Percentiles rank a stretch among this genome's conserved stretches.
These are phyloP conservation scores for Alternaria gansuensis DNA, from an alignment of 2,329 filamentous ascomycete genomes.

Conservation along the genomic window DNA sequence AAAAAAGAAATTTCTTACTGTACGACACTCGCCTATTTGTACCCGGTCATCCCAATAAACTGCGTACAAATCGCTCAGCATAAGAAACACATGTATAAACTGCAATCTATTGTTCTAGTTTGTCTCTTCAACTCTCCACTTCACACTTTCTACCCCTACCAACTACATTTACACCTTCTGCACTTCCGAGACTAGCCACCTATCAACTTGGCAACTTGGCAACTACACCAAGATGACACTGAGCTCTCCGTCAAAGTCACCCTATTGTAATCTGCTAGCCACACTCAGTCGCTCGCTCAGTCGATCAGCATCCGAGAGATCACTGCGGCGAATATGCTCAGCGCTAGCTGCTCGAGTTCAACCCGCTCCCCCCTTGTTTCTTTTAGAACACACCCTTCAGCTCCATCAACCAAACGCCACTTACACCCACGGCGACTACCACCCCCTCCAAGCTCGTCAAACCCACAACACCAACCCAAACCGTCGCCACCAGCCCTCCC, in stretches of 20 bases:
- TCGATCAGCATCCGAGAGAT: rapidly evolving
- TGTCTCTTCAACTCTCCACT: neutral
- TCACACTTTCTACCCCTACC: neutral
- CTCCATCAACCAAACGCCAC: neutral
- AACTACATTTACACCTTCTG: neutral
- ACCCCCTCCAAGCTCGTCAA: neutral
- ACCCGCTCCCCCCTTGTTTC: neutral
- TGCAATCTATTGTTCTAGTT: neutral
- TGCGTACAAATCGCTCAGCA: neutral
- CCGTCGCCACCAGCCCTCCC: neutral
- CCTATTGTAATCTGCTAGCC: neutral
- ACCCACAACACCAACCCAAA: neutral
- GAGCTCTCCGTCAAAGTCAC: too few relatives aligned
- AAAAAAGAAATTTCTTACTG: neutral
- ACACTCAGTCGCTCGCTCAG: rapidly evolving
- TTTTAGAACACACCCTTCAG: neutral
- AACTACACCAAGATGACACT: too few relatives aligned
- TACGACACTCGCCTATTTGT: neutral
- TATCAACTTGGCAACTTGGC: too few relatives aligned
- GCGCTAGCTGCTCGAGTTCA: neutral
- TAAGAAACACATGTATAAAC: neutral
- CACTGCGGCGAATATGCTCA: neutral
- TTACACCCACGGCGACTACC: neutral
- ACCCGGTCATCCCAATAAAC: neutral
- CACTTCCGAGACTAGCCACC: neutral